phyloP scores from a whole-genome alignment of 2,329 filamentous ascomycete genomes.

The Diaporthe sp. region DNA sequence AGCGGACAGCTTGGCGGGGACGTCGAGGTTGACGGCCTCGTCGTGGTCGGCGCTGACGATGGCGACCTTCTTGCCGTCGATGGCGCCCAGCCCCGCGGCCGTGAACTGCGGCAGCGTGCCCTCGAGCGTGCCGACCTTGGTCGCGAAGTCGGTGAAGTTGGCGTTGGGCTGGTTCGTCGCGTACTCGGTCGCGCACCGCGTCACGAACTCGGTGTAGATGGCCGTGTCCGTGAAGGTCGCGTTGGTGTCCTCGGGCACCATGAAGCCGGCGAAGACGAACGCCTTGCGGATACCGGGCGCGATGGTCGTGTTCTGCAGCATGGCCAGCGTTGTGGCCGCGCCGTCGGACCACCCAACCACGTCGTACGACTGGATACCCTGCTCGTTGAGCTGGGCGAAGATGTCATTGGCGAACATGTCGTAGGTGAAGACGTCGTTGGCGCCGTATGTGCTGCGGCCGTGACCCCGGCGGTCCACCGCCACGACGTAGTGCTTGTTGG shows the following conservation, averaged over 20 bases:
- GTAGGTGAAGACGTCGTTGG: conserved; percentile 53
- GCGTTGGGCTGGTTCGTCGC: conserved; percentile 50
- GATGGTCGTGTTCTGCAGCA: conserved; percentile 49
- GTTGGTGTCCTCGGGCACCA: conserved; percentile 51
- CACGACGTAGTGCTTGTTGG: conserved; percentile 52
- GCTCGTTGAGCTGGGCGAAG: conserved; percentile 47
- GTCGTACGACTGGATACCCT: conserved; percentile 48
- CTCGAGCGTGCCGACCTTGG: conserved; percentile 53
- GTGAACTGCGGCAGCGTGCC: conserved; percentile 49
- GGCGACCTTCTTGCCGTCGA: conserved; percentile 46
- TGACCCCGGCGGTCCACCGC: conserved; percentile 57
- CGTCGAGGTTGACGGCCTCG: conserved; percentile 55
- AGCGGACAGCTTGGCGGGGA: conserved; percentile 49
- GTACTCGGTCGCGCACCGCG: conserved; percentile 53
- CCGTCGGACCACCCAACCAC: conserved; percentile 58
- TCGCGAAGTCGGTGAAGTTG: conserved; percentile 52
- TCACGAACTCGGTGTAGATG: conserved; percentile 51
- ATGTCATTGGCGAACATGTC: conserved; percentile 53
- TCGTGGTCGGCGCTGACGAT: conserved; percentile 47
- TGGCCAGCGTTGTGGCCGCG: conserved; percentile 52
- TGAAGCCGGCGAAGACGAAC: conserved; percentile 54
- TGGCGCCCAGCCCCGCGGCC: conserved; percentile 40
- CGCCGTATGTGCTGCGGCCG: conserved; percentile 53
- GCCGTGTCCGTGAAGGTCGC: conserved; percentile 48
- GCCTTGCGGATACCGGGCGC: conserved; percentile 52